phyloP scores from a whole-genome alignment of 192 early-diverging fungal species.

The Jimgerdemannia flammicorona region DNA sequence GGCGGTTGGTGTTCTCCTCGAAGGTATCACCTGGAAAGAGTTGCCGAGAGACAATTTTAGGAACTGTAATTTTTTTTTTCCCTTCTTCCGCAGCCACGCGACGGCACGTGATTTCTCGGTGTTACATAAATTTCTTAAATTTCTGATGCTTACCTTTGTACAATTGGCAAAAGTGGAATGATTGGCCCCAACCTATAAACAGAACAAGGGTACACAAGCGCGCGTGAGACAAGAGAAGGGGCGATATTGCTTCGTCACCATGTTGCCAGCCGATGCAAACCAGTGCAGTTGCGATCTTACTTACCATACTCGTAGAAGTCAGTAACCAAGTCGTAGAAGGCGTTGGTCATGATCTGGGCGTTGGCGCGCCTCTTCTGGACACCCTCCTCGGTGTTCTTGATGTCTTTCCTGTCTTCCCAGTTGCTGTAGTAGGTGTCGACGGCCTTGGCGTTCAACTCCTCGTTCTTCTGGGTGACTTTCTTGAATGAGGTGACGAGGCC shows the following conservation, averaged over 20 bases:
- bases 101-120: neutral
- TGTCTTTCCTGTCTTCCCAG: slow-evolving; percentile 35
- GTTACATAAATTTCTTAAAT: neutral
- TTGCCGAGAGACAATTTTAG: no score
- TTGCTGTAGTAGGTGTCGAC: slow-evolving; percentile 30
- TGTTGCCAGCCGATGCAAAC: neutral
- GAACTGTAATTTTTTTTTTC: neutral
- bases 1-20: slow-evolving; percentile 73
- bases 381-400: slow-evolving; percentile 27
- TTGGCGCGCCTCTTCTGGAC: slow-evolving; percentile 28
- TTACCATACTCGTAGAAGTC: slow-evolving; percentile 44
- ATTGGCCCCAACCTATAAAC: slow-evolving; percentile 64
- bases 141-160: slow-evolving; percentile 39
- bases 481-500: slow-evolving; percentile 19
- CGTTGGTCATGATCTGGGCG: slow-evolving; percentile 39
- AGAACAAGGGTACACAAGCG: neutral
- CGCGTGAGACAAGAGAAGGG: neutral
- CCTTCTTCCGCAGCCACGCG: neutral
- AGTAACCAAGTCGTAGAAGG: slow-evolving; percentile 41
- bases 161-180: slow-evolving; percentile 85
- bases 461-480: slow-evolving; percentile 33
- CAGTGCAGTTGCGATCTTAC: neutral
- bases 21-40: slow-evolving; percentile 54
- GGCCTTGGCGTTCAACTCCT: slow-evolving; percentile 16
- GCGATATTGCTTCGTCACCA: neutral